Evolutionary conservation across 1,139 yeast genomes (phyloP).

Genomic region (Saccharomycopsis phalli): DNA sequence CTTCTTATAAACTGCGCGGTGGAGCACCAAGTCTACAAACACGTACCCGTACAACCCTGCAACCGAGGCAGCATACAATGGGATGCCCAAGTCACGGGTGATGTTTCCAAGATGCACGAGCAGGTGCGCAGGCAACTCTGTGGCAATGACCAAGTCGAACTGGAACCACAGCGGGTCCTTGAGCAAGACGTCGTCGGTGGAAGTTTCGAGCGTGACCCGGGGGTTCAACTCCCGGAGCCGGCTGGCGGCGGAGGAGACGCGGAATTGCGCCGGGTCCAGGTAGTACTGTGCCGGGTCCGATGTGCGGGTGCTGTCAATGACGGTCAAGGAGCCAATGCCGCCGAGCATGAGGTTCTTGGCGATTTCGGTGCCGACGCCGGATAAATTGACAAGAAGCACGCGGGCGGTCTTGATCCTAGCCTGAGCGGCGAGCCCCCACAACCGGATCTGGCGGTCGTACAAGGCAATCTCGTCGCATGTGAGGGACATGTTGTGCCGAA

Average conservation of each 20-base stretch:
- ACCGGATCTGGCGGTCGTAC: conserved; percentile 88
- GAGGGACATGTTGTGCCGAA: too few relatives aligned
- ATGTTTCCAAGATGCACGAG: conserved; percentile 39
- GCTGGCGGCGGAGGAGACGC: conserved; percentile 46
- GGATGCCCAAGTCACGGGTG: conserved; percentile 48
- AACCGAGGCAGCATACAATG: conserved; percentile 59
- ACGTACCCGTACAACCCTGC: conserved; percentile 82
- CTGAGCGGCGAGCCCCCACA: conserved; percentile 97
- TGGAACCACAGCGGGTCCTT: conserved; percentile 37
- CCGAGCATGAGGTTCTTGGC: conserved; percentile 82
- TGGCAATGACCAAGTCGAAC: conserved; percentile 68
- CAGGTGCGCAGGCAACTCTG: conserved; percentile 46
- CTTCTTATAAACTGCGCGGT: conserved; percentile 43
- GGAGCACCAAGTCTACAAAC: conserved; percentile 67
- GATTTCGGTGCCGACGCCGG: conserved; percentile 70
- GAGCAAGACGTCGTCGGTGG: conserved; percentile 29
- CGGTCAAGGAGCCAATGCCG: conserved; percentile 72
- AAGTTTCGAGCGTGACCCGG: conserved; percentile 46
- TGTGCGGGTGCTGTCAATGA: conserved; percentile 53
- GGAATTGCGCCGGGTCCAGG: conserved; percentile 44
- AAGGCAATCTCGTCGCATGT: conserved; percentile 76
- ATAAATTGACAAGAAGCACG: conserved; percentile 56
- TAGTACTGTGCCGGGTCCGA: conserved; percentile 68
- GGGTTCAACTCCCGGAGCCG: conserved; percentile 68
- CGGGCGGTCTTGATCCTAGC: conserved; percentile 66